Percentiles rank a stretch among this genome's conserved stretches.
phyloP scores from a whole-genome alignment of 2,329 filamentous ascomycete genomes.

The Emmonsiellopsis sp. region DNA sequence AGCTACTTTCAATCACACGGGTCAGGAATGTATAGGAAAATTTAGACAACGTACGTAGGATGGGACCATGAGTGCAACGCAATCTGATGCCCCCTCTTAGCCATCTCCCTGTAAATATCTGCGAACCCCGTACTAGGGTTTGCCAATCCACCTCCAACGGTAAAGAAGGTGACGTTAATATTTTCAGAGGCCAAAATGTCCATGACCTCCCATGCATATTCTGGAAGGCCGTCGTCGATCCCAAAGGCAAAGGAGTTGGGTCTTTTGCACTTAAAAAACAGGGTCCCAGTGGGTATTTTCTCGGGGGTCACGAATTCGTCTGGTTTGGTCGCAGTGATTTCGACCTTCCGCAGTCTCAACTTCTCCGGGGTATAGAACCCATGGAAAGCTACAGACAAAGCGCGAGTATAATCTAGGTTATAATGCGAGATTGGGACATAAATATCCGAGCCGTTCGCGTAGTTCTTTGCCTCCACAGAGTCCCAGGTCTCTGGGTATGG shows the following conservation, averaged over 20 bases:
- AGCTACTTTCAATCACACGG: neutral
- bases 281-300: slow-evolving; percentile 53
- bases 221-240: slow-evolving; percentile 59
- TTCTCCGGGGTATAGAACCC: slow-evolving; percentile 51
- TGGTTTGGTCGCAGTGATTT: slow-evolving; percentile 51
- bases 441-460: slow-evolving; percentile 47
- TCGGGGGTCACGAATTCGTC: slow-evolving; percentile 43
- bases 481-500: slow-evolving; percentile 62
- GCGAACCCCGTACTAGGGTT: slow-evolving; percentile 53
- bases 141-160: slow-evolving; percentile 54
- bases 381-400: slow-evolving; percentile 53
- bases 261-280: slow-evolving; percentile 56
- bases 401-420: slow-evolving; percentile 48
- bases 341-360: slow-evolving; percentile 48
- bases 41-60: slow-evolving; percentile 39
- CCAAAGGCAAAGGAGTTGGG: slow-evolving; percentile 65
- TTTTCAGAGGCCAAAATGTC: slow-evolving; percentile 51
- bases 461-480: slow-evolving; percentile 55
- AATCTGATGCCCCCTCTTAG: slow-evolving; percentile 55
- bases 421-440: slow-evolving; percentile 62
- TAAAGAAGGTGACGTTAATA: slow-evolving; percentile 64
- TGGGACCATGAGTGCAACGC: slow-evolving; percentile 61
- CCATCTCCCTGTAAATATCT: slow-evolving; percentile 56
- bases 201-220: slow-evolving; percentile 52
- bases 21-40: neutral